Conservation (phyloP, 192 early-diverging fungal species). For the Coemansia furcata region DNA sequence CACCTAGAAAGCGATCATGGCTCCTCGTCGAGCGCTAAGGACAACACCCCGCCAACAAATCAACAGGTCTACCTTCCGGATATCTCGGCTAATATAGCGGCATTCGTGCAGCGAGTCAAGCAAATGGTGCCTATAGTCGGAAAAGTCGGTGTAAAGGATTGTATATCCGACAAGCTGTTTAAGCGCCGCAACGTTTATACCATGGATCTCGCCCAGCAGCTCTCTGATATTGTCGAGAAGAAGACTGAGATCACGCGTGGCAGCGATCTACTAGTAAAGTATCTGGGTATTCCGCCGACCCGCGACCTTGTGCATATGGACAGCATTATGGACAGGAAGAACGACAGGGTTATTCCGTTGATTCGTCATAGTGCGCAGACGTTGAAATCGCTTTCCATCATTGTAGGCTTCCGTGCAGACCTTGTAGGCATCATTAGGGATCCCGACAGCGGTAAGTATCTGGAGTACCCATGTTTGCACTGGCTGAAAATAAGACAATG, state of each 20-base stretch:
- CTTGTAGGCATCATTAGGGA: neutral
- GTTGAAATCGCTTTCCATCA: neutral
- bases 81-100: neutral
- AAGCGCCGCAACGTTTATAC: neutral
- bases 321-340: neutral
- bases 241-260: neutral
- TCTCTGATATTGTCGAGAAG: neutral
- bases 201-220: neutral
- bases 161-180: neutral
- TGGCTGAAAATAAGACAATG: neutral
- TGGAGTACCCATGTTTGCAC: neutral
- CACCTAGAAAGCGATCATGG: neutral
- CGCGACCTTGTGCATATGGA: neutral
- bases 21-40: neutral
- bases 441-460: neutral
- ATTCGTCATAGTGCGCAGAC: neutral
- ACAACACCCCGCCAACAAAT: neutral
- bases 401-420: neutral
- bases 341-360: neutral
- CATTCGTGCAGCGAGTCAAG: neutral
- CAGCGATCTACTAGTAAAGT: neutral
- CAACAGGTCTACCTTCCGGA: neutral
- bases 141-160: neutral
- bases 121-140: neutral
- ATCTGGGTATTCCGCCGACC: neutral